A percentile compares a stretch with the other conserved stretches of the same genome.
Conservation (phyloP, 768 basidiomycete species). For the Cystofilobasidium ferigula region DNA sequence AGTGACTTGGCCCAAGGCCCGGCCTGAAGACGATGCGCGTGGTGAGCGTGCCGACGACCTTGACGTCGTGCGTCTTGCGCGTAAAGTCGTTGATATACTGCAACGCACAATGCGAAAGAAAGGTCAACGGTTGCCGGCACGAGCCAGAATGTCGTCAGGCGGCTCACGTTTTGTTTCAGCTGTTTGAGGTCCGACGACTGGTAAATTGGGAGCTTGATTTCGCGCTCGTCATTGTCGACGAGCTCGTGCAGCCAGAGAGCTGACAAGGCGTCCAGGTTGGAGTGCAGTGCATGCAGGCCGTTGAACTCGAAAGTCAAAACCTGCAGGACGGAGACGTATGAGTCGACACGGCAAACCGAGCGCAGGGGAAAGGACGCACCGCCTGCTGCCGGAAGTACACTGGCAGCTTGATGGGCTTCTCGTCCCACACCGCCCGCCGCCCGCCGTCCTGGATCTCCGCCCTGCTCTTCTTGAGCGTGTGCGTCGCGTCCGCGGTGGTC, state of each 20-base stretch:
- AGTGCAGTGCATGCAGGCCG: slow-evolving; percentile 16
- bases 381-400: slow-evolving; percentile 46
- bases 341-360: slow-evolving; percentile 37
- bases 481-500: slow-evolving; percentile 39
- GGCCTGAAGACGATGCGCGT: slow-evolving; percentile 40
- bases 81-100: slow-evolving; percentile 43
- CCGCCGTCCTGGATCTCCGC: slow-evolving; percentile 36
- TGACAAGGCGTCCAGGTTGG: slow-evolving; percentile 42
- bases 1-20: slow-evolving; percentile 39
- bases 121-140: not conserved
- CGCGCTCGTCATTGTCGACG: slow-evolving; percentile 44
- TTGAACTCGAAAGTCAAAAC: slow-evolving; percentile 45
- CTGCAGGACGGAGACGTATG: slow-evolving; percentile 34
- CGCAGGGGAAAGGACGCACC: slow-evolving; percentile 40
- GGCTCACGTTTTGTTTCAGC: slow-evolving; percentile 40
- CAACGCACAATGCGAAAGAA: not conserved
- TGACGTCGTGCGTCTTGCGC: slow-evolving; percentile 41
- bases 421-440: slow-evolving; percentile 37
- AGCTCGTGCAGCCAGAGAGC: slow-evolving; percentile 50
- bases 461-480: slow-evolving; percentile 40
- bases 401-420: slow-evolving; percentile 43
- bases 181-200: slow-evolving; percentile 38
- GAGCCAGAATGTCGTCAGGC: not conserved
- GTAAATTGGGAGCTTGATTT: slow-evolving; percentile 44
- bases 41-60: slow-evolving; percentile 40